Conservation (phyloP, 2,329 filamentous ascomycete species). For the Escovopsis sp. region DNA sequence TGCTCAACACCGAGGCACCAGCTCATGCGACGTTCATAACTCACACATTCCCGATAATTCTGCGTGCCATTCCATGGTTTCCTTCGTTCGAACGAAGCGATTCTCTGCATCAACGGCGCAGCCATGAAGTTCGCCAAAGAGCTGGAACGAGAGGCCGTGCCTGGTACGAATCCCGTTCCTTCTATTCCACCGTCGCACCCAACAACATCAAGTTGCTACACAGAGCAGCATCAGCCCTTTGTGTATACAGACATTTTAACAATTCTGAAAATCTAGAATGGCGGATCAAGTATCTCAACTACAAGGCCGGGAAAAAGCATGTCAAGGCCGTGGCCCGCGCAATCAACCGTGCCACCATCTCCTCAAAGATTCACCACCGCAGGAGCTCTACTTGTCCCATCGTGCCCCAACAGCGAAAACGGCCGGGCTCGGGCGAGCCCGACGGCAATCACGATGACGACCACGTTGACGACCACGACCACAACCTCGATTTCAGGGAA, state of each 20-base stretch:
- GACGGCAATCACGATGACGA: conserved; percentile 1
- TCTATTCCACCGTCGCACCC: not conserved
- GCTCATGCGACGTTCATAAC: no score
- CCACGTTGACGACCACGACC: conserved; percentile 1
- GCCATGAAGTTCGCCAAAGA: conserved; percentile 59
- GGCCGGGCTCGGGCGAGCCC: not conserved
- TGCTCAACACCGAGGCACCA: no score
- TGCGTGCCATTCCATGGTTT: no score
- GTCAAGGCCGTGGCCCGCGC: conserved; percentile 70
- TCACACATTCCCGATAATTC: no score
- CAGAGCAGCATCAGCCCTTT: not conserved
- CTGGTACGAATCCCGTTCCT: conserved; percentile 33
- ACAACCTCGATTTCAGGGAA: not conserved
- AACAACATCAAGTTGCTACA: not conserved
- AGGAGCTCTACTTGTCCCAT: conserved; percentile 17
- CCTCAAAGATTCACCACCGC: conserved; percentile 25
- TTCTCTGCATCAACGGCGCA: conserved; percentile 28
- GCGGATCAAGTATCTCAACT: conserved; percentile 86
- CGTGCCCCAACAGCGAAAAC: not conserved
- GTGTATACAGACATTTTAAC: not conserved
- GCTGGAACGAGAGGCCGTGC: conserved; percentile 74
- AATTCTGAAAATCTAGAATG: conserved; percentile 51
- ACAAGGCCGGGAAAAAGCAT: conserved; percentile 91
- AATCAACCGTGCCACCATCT: conserved; percentile 45
- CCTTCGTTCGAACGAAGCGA: not conserved